Conservation (phyloP, 2,329 filamentous ascomycete genomes). For the Saccharata proteae region DNA sequence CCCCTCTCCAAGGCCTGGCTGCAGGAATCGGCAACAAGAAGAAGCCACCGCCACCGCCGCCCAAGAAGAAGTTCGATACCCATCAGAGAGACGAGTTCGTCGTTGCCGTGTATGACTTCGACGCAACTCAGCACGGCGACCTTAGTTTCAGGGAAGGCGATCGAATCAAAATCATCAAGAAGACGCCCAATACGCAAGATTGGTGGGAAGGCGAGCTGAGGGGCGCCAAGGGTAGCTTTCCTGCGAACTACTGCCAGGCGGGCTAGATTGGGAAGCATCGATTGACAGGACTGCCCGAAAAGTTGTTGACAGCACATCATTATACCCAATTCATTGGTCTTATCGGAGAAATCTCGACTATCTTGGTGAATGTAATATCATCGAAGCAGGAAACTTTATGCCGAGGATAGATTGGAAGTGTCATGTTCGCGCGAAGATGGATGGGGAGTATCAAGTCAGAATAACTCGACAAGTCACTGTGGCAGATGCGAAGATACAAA, state of each 20-base stretch:
- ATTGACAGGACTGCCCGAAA: no score
- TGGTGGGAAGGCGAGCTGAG: slow-evolving; percentile 75
- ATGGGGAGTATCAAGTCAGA: no score
- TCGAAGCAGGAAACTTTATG: no score
- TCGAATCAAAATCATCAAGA: slow-evolving; percentile 63
- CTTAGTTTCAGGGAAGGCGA: slow-evolving; percentile 67
- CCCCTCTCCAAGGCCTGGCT: slow-evolving; percentile 8
- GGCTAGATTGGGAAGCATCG: no score
- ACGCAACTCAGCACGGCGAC: slow-evolving; percentile 59
- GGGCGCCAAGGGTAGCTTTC: slow-evolving; percentile 60
- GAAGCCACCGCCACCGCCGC: slow-evolving; percentile 63
- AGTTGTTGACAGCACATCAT: no score
- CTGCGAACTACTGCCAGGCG: slow-evolving; percentile 63
- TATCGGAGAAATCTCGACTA: no score
- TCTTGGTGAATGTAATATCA: no score
- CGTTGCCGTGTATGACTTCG: slow-evolving; percentile 64
- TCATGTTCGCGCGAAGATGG: no score
- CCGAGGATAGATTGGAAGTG: no score
- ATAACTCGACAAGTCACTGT: no score
- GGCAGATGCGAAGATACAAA: no score
- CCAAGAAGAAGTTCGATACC: slow-evolving; percentile 45
- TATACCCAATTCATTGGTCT: no score
- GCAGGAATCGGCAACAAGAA: slow-evolving; percentile 43
- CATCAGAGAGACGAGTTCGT: slow-evolving; percentile 43
- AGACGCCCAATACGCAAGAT: slow-evolving; percentile 68